Conservation (phyloP, 768 basidiomycete genomes). For the Collybia sp. region DNA sequence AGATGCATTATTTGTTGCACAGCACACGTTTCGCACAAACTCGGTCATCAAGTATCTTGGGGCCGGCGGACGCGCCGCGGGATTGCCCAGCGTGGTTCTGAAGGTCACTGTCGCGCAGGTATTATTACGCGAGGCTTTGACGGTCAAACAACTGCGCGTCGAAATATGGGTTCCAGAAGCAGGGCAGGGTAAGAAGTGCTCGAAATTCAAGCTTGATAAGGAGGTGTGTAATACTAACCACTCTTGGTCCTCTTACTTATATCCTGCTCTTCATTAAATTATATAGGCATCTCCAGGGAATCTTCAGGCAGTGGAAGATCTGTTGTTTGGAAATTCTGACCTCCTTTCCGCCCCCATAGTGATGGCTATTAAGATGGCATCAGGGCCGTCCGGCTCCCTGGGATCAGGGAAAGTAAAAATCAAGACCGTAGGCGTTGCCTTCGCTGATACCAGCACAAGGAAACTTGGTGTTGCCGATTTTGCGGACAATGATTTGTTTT, state of each 20-base stretch:
- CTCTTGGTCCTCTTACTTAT: not conserved
- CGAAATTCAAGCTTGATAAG: slow-evolving; percentile 77
- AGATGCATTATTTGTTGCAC: slow-evolving; percentile 86
- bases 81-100: slow-evolving; percentile 75
- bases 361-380: slow-evolving; percentile 79
- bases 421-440: slow-evolving; percentile 81
- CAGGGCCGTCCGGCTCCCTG: slow-evolving; percentile 31
- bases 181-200: slow-evolving; percentile 68
- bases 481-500: slow-evolving; percentile 91
- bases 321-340: slow-evolving; percentile 80
- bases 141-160: slow-evolving; percentile 82
- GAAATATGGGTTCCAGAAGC: slow-evolving; percentile 85
- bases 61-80: slow-evolving; percentile 45
- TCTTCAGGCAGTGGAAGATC: slow-evolving; percentile 69
- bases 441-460: slow-evolving; percentile 83
- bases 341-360: slow-evolving; percentile 82
- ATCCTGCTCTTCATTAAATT: not conserved
- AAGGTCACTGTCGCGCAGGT: slow-evolving; percentile 72
- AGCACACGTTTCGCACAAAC: slow-evolving; percentile 80
- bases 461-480: slow-evolving; percentile 89
- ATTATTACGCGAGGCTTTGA: slow-evolving; percentile 86
- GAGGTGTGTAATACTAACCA: slow-evolving; percentile 42
- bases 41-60: slow-evolving; percentile 93
- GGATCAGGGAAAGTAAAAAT: slow-evolving; percentile 50
- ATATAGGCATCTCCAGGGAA: slow-evolving; percentile 58